phyloP scores from a whole-genome alignment of 2,329 filamentous ascomycete genomes.

The Stagonosporopsis vannaccii region DNA sequence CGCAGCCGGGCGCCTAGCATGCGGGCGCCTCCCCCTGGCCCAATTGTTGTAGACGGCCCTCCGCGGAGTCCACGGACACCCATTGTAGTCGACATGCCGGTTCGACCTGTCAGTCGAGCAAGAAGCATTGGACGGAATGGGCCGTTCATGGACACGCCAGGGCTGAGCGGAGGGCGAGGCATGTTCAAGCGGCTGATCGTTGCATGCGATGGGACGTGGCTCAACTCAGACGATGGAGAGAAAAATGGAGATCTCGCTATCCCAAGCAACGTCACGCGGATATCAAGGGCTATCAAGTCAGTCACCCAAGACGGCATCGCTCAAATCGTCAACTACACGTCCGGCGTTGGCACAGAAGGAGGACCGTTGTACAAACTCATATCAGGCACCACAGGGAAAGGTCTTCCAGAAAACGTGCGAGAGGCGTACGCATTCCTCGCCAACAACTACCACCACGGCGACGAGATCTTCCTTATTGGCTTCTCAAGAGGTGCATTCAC shows the following conservation, averaged over 20 bases:
- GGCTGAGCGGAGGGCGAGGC: constrained; percentile 45
- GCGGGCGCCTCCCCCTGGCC: constrained; percentile 27
- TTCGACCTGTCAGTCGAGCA: constrained; percentile 36
- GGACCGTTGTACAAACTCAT: constrained; percentile 53
- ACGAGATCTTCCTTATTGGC: constrained; percentile 57
- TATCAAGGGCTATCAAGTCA: constrained; percentile 58
- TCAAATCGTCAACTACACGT: constrained; percentile 61
- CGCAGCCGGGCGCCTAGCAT: constrained; percentile 42
- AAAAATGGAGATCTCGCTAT: constrained; percentile 54
- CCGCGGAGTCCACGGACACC: constrained; percentile 37
- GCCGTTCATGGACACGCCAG: constrained; percentile 39
- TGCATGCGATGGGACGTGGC: constrained; percentile 56
- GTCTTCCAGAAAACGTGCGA: constrained; percentile 56
- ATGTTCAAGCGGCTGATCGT: constrained; percentile 53
- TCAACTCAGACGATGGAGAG: constrained; percentile 57
- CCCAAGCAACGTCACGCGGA: constrained; percentile 59
- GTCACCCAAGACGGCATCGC: constrained; percentile 57
- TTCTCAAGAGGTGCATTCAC: constrained; percentile 59
- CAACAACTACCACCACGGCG: constrained; percentile 61
- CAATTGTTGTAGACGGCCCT: constrained; percentile 35
- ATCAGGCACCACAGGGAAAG: constrained; percentile 53
- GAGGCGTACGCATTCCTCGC: constrained; percentile 60
- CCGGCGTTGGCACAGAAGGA: constrained; percentile 56
- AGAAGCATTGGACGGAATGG: constrained; percentile 34
- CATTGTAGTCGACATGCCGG: constrained; percentile 39